A percentile compares a stretch with the other conserved stretches of the same genome.
phyloP scores from a whole-genome alignment of 139 green algal species.

The Micromonas pusilla region DNA sequence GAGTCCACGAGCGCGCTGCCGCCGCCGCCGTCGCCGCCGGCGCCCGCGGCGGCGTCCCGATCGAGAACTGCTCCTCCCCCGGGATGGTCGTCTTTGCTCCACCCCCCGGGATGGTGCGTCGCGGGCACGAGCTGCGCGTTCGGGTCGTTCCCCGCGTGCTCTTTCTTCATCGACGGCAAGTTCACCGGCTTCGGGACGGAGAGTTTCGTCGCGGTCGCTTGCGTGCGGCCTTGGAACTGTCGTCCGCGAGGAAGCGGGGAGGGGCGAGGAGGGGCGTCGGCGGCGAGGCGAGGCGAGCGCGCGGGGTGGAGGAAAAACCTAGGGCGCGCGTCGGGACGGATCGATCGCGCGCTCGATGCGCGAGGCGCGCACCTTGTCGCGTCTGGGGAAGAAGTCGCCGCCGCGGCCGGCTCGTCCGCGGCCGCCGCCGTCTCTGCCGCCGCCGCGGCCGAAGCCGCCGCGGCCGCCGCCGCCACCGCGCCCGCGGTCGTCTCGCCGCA shows the following conservation, averaged over 20 bases:
- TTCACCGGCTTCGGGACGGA: slow-evolving; percentile 3
- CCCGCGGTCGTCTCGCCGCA: too few relatives aligned
- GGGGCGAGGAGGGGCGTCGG: too few relatives aligned
- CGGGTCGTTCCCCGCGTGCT: not conserved
- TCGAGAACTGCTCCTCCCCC: too few relatives aligned
- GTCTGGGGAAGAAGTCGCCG: not conserved
- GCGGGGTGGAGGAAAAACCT: not conserved
- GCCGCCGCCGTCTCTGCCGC: not conserved
- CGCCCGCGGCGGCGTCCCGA: too few relatives aligned
- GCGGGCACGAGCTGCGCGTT: not conserved
- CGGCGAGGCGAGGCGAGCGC: not conserved
- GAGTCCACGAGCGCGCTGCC: too few relatives aligned
- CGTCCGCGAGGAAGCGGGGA: not conserved
- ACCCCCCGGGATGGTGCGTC: not conserved
- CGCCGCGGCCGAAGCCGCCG: not conserved
- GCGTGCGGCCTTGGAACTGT: not conserved
- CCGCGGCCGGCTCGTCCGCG: not conserved
- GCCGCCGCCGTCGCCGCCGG: too few relatives aligned
- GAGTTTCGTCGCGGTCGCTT: not conserved
- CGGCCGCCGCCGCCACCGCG: too few relatives aligned
- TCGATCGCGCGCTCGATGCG: not conserved
- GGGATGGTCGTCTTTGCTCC: too few relatives aligned
- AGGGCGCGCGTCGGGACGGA: not conserved
- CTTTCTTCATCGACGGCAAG: not conserved
- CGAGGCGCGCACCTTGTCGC: not conserved